These are phyloP conservation scores for Blastomyces silverae DNA, from an alignment of 2,329 filamentous ascomycete genomes.

Conservation along the genomic window DNA sequence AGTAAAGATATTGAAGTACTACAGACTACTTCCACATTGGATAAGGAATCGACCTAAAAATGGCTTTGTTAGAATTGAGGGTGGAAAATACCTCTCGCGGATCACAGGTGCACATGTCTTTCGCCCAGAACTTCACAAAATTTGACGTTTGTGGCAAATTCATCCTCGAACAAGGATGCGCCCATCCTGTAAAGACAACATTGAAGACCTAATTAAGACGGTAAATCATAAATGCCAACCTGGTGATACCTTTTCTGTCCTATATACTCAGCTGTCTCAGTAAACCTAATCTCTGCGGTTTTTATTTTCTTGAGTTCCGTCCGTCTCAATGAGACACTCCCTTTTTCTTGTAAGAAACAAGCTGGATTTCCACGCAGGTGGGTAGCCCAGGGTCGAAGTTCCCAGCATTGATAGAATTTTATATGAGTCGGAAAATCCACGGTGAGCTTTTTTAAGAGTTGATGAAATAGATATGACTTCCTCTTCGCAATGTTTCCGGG, in stretches of 20 bases:
- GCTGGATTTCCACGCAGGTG: neutral
- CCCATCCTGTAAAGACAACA: neutral
- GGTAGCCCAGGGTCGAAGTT: neutral
- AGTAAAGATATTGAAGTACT: too few relatives aligned
- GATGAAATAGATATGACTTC: neutral
- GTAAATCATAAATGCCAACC: neutral
- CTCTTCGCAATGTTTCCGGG: neutral
- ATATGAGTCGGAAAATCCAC: neutral
- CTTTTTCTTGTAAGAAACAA: neutral
- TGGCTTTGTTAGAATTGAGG: neutral
- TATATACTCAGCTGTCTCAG: neutral
- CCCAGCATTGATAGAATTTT: neutral
- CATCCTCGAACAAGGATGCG: too few relatives aligned
- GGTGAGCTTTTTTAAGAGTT: neutral
- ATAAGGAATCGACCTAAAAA: neutral
- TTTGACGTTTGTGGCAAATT: too few relatives aligned
- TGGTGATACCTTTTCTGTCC: neutral
- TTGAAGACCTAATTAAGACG: neutral
- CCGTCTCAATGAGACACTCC: neutral
- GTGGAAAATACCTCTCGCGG: neutral
- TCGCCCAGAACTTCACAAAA: too few relatives aligned
- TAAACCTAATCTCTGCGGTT: neutral
- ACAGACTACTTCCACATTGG: neutral
- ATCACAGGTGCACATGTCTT: neutral
- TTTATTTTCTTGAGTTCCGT: neutral